Percentiles rank a stretch among this genome's conserved stretches.
Evolutionary conservation across 306 rosid species (phyloP).

Genomic region (Glycyrrhiza uralensis): DNA sequence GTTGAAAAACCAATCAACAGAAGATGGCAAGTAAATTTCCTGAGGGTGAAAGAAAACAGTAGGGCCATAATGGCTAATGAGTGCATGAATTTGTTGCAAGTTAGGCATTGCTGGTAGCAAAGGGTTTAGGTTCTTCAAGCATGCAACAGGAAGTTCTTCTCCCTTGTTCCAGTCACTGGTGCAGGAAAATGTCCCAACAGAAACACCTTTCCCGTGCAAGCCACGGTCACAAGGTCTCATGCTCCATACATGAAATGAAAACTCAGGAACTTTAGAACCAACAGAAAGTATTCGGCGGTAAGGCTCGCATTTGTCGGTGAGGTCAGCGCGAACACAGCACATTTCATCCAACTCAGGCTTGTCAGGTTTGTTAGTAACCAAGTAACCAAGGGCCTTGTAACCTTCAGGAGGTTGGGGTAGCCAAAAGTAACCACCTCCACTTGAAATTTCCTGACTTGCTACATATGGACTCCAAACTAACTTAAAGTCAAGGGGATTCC

Average conservation of each 20-base stretch:
- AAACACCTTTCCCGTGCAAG: constrained; percentile 63
- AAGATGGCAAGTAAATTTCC: constrained; percentile 82
- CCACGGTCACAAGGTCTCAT: constrained; percentile 68
- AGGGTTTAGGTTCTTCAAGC: constrained; percentile 75
- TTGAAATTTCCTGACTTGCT: constrained; percentile 35
- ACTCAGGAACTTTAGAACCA: constrained; percentile 24
- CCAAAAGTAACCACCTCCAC: constrained; percentile 67
- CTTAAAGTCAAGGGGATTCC: constrained; percentile 61
- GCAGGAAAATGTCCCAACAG: constrained; percentile 77
- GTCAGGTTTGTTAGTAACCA: constrained; percentile 57
- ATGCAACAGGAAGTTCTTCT: constrained; percentile 48
- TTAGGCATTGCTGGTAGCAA: constrained; percentile 65
- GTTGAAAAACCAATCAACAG: constrained; percentile 78
- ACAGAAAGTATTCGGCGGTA: constrained; percentile 38
- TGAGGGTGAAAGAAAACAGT: constrained; percentile 80
- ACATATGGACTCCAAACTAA: constrained; percentile 59
- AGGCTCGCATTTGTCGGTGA: constrained; percentile 63
- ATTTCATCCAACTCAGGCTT: constrained; percentile 74
- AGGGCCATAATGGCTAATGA: constrained; percentile 82
- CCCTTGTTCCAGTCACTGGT: constrained; percentile 26
- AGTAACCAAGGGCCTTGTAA: constrained; percentile 69
- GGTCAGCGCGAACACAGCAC: constrained; percentile 72
- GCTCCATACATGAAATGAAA: constrained; percentile 60
- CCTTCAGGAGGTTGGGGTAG: constrained; percentile 72
- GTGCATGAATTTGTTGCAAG: constrained; percentile 73